Evolutionary conservation across 495 filamentous ascomycete genomes (phyloP).

Genomic region (Penicillium coprophilum): DNA sequence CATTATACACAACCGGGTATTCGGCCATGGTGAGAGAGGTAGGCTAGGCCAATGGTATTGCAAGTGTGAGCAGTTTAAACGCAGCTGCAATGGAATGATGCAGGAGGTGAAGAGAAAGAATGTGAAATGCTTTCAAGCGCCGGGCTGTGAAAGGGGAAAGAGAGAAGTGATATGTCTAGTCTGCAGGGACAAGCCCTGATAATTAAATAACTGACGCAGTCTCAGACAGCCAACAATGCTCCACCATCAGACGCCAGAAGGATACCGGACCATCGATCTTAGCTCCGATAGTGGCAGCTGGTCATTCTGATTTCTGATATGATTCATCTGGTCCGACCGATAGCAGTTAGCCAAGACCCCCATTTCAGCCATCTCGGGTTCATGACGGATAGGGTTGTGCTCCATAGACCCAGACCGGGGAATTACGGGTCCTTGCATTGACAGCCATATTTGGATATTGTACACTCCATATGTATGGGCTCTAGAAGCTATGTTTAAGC

Average conservation of each 20-base stretch:
- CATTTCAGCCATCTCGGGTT: conserved; percentile 18
- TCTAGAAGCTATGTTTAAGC: background rate
- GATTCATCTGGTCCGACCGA: conserved; percentile 26
- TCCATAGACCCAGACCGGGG: conserved; percentile 20
- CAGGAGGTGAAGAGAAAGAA: conserved; percentile 4
- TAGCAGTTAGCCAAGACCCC: conserved; percentile 25
- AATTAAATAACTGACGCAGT: conserved; percentile 27
- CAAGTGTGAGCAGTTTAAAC: background rate
- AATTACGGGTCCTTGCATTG: conserved; percentile 23
- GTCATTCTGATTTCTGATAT: conserved; percentile 28
- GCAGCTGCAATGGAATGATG: conserved; percentile 9
- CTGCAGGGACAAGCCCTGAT: conserved; percentile 25
- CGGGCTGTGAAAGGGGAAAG: conserved; percentile 7
- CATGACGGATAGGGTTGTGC: conserved; percentile 9
- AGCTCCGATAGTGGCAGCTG: conserved; percentile 28
- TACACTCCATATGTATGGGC: background rate
- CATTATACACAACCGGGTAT: conserved; percentile 61
- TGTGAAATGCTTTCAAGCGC: conserved; percentile 4
- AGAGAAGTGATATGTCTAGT: conserved; percentile 27
- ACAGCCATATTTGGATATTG: background rate
- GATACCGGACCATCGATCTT: conserved; percentile 24
- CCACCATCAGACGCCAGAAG: conserved; percentile 28
- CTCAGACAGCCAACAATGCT: conserved; percentile 9
- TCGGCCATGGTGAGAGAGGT: conserved; percentile 33
- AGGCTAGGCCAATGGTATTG: conserved; percentile 8